A percentile compares a stretch with the other conserved stretches of the same genome.
phyloP scores from a whole-genome alignment of 495 filamentous ascomycete genomes.

The Rostrohypoxylon terebratum region DNA sequence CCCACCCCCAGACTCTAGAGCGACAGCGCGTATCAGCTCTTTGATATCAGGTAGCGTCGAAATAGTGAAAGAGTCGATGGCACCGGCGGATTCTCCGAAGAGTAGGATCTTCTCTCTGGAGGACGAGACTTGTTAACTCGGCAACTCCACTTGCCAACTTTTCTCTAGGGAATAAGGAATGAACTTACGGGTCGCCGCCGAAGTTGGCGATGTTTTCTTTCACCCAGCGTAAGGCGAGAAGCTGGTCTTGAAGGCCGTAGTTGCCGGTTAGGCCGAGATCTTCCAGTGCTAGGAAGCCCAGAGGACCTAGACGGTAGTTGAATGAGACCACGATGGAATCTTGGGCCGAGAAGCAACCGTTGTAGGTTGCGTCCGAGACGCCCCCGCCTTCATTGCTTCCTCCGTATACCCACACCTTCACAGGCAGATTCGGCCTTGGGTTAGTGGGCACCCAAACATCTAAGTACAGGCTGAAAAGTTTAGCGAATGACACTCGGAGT shows the following conservation, averaged over 20 bases:
- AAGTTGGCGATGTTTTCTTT: constrained; percentile 66
- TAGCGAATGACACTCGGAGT: not conserved
- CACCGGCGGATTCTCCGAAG: constrained; percentile 59
- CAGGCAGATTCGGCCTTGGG: constrained; percentile 51
- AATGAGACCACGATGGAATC: constrained; percentile 56
- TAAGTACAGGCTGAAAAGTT: constrained; percentile 41
- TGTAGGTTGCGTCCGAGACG: constrained; percentile 51
- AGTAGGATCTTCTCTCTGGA: constrained; percentile 52
- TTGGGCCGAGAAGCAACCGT: constrained; percentile 55
- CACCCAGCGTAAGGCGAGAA: constrained; percentile 63
- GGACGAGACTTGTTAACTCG: constrained; percentile 17
- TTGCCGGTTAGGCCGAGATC: constrained; percentile 48
- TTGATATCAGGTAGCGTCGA: constrained; percentile 53
- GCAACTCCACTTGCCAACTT: constrained; percentile 48
- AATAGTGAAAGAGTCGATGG: constrained; percentile 48
- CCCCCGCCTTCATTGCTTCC: constrained; percentile 50
- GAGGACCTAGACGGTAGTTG: constrained; percentile 70
- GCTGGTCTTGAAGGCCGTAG: constrained; percentile 66
- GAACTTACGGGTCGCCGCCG: constrained; percentile 62
- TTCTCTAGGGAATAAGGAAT: not conserved
- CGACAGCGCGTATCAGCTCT: constrained; percentile 50
- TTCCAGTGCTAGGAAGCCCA: constrained; percentile 63
- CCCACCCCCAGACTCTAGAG: constrained; percentile 54
- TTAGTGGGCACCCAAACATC: constrained; percentile 50
- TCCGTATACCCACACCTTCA: constrained; percentile 59